Percentiles rank a stretch among this genome's conserved stretches.
phyloP scores from a whole-genome alignment of 345 rosid genomes.

The Euphorbia lathyris region DNA sequence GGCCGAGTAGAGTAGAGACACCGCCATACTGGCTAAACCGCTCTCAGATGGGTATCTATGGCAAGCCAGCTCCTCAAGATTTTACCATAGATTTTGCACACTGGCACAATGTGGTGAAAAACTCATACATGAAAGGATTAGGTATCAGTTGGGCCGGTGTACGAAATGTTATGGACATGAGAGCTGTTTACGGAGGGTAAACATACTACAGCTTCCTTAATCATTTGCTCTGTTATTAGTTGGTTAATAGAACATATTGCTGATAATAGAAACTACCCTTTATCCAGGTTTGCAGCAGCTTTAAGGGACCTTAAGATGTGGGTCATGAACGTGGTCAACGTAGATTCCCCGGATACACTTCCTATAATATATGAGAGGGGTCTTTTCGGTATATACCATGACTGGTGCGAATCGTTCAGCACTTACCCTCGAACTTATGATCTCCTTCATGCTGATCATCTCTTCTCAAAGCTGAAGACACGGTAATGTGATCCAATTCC shows the following conservation, averaged over 20 bases:
- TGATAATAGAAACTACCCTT: neutral
- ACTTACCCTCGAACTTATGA: slow-evolving; percentile 82
- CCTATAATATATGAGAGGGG: slow-evolving; percentile 92
- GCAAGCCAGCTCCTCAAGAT: slow-evolving; percentile 83
- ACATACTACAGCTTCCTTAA: neutral
- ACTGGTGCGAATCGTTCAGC: slow-evolving; percentile 94
- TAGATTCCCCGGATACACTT: slow-evolving; percentile 80
- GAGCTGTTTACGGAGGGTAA: slow-evolving; percentile 95
- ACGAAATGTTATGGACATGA: slow-evolving; percentile 91
- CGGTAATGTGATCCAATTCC: slow-evolving; percentile 34
- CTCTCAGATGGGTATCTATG: slow-evolving; percentile 91
- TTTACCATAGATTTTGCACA: slow-evolving; percentile 67
- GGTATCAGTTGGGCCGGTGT: slow-evolving; percentile 84
- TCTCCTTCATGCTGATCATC: slow-evolving; percentile 89
- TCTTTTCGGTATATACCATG: slow-evolving; percentile 83
- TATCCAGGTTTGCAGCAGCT: slow-evolving; percentile 80
- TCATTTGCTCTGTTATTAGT: neutral
- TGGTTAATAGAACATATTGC: neutral
- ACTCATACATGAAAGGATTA: slow-evolving; percentile 61
- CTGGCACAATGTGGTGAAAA: slow-evolving; percentile 70
- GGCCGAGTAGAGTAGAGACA: slow-evolving; percentile 65
- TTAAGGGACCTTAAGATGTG: slow-evolving; percentile 66
- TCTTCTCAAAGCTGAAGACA: slow-evolving; percentile 70
- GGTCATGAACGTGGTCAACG: slow-evolving; percentile 82
- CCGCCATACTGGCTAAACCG: slow-evolving; percentile 82